A percentile compares a stretch with the other conserved stretches of the same genome.
Evolutionary conservation across 805 yeast genomes (phyloP).

Genomic region (Candida cerambycidarum): DNA sequence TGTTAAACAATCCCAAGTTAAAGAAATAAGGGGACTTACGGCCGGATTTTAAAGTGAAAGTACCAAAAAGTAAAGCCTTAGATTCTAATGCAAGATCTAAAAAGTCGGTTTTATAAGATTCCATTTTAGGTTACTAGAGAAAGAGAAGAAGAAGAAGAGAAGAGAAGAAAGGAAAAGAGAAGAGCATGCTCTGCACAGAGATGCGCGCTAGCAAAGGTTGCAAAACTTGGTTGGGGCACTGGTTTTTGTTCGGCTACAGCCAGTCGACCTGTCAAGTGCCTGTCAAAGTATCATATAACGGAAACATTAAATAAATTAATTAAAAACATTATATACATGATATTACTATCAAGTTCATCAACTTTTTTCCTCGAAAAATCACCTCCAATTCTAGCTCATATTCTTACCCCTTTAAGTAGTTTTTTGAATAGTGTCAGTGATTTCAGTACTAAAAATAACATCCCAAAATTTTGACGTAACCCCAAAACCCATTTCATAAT

Average conservation of each 20-base stretch:
- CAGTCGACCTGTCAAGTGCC: no score
- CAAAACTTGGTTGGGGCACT: not conserved
- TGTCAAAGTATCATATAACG: no score
- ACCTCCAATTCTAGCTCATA: not conserved
- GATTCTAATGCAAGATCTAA: constrained; percentile 80
- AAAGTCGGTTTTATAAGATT: constrained; percentile 60
- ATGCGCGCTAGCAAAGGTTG: not conserved
- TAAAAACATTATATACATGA: no score
- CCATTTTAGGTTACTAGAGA: constrained; percentile 26
- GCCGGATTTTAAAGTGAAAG: constrained; percentile 88
- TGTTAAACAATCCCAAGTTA: constrained; percentile 86
- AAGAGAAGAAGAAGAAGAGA: constrained; percentile 11
- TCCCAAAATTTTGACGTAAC: constrained; percentile 96
- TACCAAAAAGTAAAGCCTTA: constrained; percentile 83
- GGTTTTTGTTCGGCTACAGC: no score
- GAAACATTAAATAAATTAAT: no score
- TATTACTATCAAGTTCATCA: no score
- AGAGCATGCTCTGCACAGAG: not conserved
- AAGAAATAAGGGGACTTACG: constrained; percentile 94
- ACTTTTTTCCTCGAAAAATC: no score
- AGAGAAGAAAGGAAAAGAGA: constrained; percentile 4
- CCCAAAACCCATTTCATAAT: constrained; percentile 95
- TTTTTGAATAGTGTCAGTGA: constrained; percentile 52
- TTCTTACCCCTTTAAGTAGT: constrained; percentile 26
- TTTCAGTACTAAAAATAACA: constrained; percentile 78